Evolutionary conservation across 495 filamentous ascomycete species (phyloP), one percentile per base, ranked within the genome.

Genomic region (Venustampulla echinocandica): DNA sequence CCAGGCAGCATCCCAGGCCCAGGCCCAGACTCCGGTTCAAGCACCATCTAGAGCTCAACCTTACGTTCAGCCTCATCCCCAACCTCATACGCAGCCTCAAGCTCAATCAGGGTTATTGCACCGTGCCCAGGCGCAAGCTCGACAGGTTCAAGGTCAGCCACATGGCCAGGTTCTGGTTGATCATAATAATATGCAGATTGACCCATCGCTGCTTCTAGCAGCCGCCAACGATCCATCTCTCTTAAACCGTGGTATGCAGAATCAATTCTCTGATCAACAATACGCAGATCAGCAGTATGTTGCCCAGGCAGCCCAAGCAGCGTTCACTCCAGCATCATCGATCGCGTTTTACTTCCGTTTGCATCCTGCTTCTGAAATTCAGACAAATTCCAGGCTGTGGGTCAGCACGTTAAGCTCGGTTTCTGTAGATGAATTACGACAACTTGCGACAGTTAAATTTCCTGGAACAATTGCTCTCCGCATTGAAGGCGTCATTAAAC

Each of bases 341-440:
- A 70, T 79, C 10, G 69, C 76, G 7, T 71, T 81, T 35, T 87
- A 76, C 65, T 79, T 87, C 59, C 78, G 82, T 13, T 69, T 85
- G 11, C 68, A 77, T 49, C 65, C 72, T 1, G 62, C 69, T 19
- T 80, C 77, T 2, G 62, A 67, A 17, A 56, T 77, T 9, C 66
- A 69, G 22, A 56, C 64, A 1, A 48, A 58, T 10, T 61, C 67
- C 7, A 71, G 70, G 35, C 58, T 80, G 20, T 89, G 85, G 85
- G 69, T 83, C 23, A 73, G 69, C 10, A 78, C 78, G 10, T 59
- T 88, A 30, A 58, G 61, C 4, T 61, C 69, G 0, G 66, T 71
- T 10, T 75, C 80, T 4, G 50, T 87, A 3, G 60, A 65, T 13
- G 79, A 79, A 42, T 50, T 88, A 33, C 67, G 74, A 3, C 63